Conservation (phyloP, 2,329 filamentous ascomycete species). For the Talaromyces sp. region DNA sequence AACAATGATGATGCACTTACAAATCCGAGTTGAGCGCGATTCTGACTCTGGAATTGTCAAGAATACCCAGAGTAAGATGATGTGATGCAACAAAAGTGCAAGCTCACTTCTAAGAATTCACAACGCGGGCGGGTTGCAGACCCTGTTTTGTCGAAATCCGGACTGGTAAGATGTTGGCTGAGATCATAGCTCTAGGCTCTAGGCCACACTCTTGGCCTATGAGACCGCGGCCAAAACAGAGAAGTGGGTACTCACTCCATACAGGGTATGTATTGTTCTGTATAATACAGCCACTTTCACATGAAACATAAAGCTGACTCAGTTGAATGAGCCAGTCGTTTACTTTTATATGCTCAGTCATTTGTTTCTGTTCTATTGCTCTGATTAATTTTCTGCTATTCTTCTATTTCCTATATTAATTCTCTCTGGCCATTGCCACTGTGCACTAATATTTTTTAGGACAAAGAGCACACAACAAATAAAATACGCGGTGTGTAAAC, state of each 20-base stretch:
- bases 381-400: too few species aligned
- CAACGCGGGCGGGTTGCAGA: not conserved
- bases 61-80: not conserved
- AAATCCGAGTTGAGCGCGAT: not conserved
- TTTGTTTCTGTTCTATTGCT: not conserved
- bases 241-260: not conserved
- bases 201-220: not conserved
- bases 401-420: too few species aligned
- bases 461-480: not conserved
- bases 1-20: not conserved
- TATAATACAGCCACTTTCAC: not conserved
- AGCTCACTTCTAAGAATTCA: not conserved
- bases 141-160: not conserved
- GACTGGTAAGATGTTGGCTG: slow-evolving; percentile 10
- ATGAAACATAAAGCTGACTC: not conserved
- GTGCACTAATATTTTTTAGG: too few species aligned
- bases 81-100: not conserved
- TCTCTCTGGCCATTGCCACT: too few species aligned
- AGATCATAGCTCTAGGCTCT: slow-evolving; percentile 17
- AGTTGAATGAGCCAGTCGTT: not conserved
- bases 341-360: not conserved
- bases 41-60: not conserved
- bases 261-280: not conserved
- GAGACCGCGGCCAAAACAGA: not conserved
- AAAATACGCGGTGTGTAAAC: not conserved